phyloP scores from a whole-genome alignment of 2,329 filamentous ascomycete genomes.

The Neonectria faginata region DNA sequence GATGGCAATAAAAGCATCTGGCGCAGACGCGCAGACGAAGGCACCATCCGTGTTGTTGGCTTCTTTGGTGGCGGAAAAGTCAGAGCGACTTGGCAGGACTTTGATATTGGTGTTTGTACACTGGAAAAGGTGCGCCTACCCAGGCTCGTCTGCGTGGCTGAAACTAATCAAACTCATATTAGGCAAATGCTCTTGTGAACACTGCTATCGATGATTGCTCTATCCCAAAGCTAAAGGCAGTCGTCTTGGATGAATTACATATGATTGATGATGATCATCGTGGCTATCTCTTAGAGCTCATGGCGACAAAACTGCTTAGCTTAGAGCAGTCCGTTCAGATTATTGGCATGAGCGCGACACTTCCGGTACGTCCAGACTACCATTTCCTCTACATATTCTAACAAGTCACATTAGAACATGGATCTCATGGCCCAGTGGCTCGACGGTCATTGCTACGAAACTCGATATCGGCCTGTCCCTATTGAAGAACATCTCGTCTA shows the following conservation, averaged over 20 bases:
- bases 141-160: not conserved
- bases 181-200: conserved; percentile 82
- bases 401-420: conserved; percentile 67
- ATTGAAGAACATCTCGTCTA: conserved; percentile 81
- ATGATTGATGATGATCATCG: conserved; percentile 83
- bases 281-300: conserved; percentile 79
- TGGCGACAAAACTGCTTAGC: conserved; percentile 78
- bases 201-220: conserved; percentile 77
- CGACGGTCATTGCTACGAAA: conserved; percentile 76
- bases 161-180: conserved; percentile 20
- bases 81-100: conserved; percentile 75
- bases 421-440: conserved; percentile 77
- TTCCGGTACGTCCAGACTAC: conserved; percentile 70
- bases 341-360: conserved; percentile 83
- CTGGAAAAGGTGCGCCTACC: conserved; percentile 72
- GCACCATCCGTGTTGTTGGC: conserved; percentile 73
- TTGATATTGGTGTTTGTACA: conserved; percentile 83
- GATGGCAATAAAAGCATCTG: conserved; percentile 58
- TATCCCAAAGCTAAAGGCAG: conserved; percentile 71
- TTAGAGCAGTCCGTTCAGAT: conserved; percentile 76
- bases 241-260: conserved; percentile 83
- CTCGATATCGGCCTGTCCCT: conserved; percentile 78
- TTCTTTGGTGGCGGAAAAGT: conserved; percentile 81
- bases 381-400: not conserved
- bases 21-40: conserved; percentile 67